Evolutionary conservation across 2,329 filamentous ascomycete species (phyloP).

Genomic region (Orbilia javanica): DNA sequence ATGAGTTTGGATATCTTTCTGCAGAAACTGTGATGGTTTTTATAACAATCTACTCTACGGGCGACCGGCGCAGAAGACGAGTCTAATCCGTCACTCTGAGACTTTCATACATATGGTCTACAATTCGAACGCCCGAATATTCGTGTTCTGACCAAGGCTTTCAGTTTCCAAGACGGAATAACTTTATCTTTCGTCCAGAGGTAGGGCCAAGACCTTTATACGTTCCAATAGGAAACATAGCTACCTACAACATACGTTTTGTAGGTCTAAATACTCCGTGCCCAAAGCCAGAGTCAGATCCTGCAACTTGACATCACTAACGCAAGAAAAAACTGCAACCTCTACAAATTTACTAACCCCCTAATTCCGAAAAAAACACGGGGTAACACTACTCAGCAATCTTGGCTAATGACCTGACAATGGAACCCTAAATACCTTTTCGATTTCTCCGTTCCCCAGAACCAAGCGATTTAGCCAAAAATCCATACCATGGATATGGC

Average conservation of each 20-base stretch:
- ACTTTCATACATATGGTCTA: not conserved
- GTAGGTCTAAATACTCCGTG: slow-evolving; percentile 40
- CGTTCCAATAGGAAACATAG: not conserved
- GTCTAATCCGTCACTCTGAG: not conserved
- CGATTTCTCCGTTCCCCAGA: slow-evolving; percentile 48
- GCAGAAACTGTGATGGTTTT: slow-evolving; percentile 1
- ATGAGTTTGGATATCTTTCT: not conserved
- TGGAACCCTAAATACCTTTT: not conserved
- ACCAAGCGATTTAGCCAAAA: slow-evolving; percentile 38
- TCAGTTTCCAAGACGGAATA: slow-evolving; percentile 44
- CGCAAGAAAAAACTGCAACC: not conserved
- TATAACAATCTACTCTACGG: slow-evolving; percentile 10
- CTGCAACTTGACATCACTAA: slow-evolving; percentile 12
- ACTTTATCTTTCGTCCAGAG: slow-evolving; percentile 25
- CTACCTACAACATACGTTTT: not conserved
- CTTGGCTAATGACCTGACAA: not conserved
- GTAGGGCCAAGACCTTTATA: slow-evolving; percentile 37
- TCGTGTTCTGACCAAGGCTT: not conserved
- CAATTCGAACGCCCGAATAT: not conserved
- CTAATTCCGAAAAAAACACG: not conserved
- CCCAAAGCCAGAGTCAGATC: not conserved
- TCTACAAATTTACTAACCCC: too few species aligned
- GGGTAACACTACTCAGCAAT: not conserved
- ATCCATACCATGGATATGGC: slow-evolving; percentile 34
- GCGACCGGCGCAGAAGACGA: too few species aligned